phyloP scores from a whole-genome alignment of 2,329 filamentous ascomycete genomes.

The Myriosclerotinia duriaeana region DNA sequence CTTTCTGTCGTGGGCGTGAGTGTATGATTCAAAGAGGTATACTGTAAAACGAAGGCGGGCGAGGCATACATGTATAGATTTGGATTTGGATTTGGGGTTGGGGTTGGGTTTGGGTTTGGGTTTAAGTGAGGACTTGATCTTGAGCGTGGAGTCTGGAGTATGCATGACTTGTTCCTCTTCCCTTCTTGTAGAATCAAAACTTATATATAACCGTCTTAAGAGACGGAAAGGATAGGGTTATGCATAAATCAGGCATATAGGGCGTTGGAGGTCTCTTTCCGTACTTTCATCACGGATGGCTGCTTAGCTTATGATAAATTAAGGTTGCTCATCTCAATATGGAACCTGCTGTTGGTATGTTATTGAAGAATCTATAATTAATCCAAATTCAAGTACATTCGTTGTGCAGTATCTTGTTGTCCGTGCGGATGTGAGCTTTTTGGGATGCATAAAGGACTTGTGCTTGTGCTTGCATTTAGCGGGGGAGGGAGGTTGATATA shows the following conservation, averaged over 20 bases:
- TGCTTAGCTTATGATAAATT: too few species aligned
- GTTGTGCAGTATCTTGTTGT: too few species aligned
- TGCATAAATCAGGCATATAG: neutral
- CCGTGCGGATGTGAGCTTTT: too few species aligned
- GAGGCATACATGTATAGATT: neutral
- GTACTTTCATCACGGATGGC: neutral
- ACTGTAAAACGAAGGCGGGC: neutral
- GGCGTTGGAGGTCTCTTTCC: neutral
- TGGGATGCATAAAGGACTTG: too few species aligned
- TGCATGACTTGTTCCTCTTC: neutral
- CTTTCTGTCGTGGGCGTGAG: too few species aligned
- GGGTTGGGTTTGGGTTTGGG: neutral
- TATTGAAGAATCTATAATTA: too few species aligned
- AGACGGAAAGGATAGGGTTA: neutral
- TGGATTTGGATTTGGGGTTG: neutral
- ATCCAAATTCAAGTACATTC: too few species aligned
- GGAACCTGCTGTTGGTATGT: too few species aligned
- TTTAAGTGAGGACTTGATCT: neutral
- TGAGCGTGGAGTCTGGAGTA: slow-evolving; percentile 6
- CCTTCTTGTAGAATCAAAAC: neutral
- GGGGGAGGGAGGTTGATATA: too few species aligned
- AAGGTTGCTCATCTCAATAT: too few species aligned
- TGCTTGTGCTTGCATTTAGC: too few species aligned
- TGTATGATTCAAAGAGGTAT: neutral
- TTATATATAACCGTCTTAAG: neutral